Conservation (phyloP, 2,329 filamentous ascomycete species). For the Aspergillus costaricaensis region DNA sequence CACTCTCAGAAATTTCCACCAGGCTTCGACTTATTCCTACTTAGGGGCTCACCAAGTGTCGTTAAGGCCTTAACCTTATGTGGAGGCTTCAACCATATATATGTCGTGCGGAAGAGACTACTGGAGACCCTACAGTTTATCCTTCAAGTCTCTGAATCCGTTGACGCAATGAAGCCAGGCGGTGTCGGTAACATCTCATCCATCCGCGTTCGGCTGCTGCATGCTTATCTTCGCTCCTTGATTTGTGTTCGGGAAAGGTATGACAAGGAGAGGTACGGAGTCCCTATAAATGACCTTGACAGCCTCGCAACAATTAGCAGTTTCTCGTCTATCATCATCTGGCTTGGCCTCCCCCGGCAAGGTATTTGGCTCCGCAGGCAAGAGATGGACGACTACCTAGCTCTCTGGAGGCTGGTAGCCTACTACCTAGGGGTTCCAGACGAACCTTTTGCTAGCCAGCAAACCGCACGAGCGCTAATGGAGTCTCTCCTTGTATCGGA, state of each 20-base stretch:
- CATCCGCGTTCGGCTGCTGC: constrained; percentile 68
- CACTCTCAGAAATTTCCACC: neutral
- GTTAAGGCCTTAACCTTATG: constrained; percentile 74
- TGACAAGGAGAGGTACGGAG: constrained; percentile 58
- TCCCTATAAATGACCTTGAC: constrained; percentile 76
- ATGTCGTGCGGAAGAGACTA: constrained; percentile 65
- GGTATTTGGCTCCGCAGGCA: constrained; percentile 65
- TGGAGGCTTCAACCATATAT: constrained; percentile 63
- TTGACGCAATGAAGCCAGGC: constrained; percentile 67
- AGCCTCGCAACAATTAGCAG: constrained; percentile 69
- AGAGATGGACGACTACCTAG: constrained; percentile 70
- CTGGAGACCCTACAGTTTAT: constrained; percentile 77
- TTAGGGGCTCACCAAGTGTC: constrained; percentile 66
- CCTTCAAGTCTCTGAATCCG: constrained; percentile 67
- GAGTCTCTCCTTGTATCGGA: constrained; percentile 68
- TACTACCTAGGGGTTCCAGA: constrained; percentile 71
- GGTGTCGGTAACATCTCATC: constrained; percentile 67
- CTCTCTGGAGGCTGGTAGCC: constrained; percentile 74
- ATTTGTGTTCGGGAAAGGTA: constrained; percentile 59
- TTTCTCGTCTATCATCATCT: constrained; percentile 70
- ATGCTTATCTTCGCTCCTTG: constrained; percentile 66
- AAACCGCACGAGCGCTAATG: constrained; percentile 63
- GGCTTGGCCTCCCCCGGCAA: constrained; percentile 69
- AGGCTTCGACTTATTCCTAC: constrained; percentile 7
- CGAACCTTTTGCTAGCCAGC: constrained; percentile 58